Evolutionary conservation across 768 basidiomycete species (phyloP), one percentile per base, ranked within the genome.

Genomic region (Hericium coralloides): DNA sequence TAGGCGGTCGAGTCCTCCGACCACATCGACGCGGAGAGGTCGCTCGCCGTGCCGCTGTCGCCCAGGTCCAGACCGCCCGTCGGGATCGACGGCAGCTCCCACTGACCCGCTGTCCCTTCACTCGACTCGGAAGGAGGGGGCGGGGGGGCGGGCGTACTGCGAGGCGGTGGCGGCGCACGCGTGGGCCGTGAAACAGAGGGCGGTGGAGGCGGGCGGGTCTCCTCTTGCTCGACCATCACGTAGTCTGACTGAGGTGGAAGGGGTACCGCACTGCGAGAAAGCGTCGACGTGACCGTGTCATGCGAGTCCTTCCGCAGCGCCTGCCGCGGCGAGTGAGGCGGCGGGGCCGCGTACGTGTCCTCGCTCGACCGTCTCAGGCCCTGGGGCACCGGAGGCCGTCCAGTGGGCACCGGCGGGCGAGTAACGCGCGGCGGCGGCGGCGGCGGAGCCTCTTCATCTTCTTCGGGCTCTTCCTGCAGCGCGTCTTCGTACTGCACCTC

Each of bases 71-170:
- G 65, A 4, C 72, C 67, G 2, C 77, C 74, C 18, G 74, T 79
- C 1, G 82, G 79, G 51, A 87, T 82, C 7, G 76, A 74, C 0
- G 87, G 81, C 5, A 85, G 68, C 59, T 87, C 87, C 85, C 84
- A 87, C 61, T 82, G 83, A 7, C 59, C 52, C 22, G 75, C 75
- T 9, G 71, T 74, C 31, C 66, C 64, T 39, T 67, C 63, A 38
- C 73, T 70, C 3, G 72, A 59, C 2, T 70, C 64, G 22, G 66
- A 69, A 5, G 66, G 60, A 9, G 67, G 67, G 20, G 72, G 66
- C 2, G 71, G 65, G 17, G 74, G 67, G 43, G 67, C 74, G 12
- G 76, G 64, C 6, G 68, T 64, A 12, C 64, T 36, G 1, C 63
- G 67, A 5, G 80, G 79, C 2, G 85, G 82, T 0, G 79, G 79